phyloP scores from a whole-genome alignment of 192 early-diverging fungal genomes.

The Umbelopsis sp. region DNA sequence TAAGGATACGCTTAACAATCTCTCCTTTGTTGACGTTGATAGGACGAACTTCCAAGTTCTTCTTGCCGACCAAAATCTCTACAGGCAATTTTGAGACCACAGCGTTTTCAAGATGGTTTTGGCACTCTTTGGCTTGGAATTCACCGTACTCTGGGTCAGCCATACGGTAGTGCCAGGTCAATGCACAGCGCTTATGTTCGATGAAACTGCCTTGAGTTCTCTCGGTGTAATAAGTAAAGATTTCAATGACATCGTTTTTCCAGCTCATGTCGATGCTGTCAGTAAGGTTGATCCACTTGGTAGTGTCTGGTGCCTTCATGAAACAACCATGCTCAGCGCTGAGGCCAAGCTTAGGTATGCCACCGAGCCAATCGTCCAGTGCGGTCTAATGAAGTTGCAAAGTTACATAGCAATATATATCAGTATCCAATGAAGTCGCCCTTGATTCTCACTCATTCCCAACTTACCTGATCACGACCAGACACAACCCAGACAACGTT shows the following conservation, averaged over 20 bases:
- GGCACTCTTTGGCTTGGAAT: conserved; percentile 92
- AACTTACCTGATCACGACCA: conserved; percentile 78
- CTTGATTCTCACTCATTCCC: neutral
- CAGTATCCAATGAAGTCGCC: neutral
- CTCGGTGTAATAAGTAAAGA: conserved; percentile 87
- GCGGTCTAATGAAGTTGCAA: conserved; percentile 30
- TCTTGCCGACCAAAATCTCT: conserved; percentile 88
- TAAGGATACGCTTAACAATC: conserved; percentile 75
- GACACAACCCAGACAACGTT: conserved; percentile 94
- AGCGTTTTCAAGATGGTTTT: conserved; percentile 82
- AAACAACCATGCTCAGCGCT: conserved; percentile 91
- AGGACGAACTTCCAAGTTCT: conserved; percentile 86
- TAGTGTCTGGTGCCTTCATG: conserved; percentile 65
- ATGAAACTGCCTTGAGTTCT: conserved; percentile 83
- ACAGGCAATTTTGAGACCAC: conserved; percentile 81
- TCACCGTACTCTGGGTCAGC: conserved; percentile 82
- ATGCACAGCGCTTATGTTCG: conserved; percentile 81
- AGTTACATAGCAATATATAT: neutral
- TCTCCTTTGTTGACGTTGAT: conserved; percentile 87
- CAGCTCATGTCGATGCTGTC: conserved; percentile 71
- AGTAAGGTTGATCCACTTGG: conserved; percentile 60
- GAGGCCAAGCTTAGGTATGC: conserved; percentile 71
- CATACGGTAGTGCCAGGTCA: conserved; percentile 91
- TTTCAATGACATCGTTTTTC: conserved; percentile 81
- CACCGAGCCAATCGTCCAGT: conserved; percentile 86